Conservation (phyloP, 768 basidiomycete species). For the Coprinopsis sp. region DNA sequence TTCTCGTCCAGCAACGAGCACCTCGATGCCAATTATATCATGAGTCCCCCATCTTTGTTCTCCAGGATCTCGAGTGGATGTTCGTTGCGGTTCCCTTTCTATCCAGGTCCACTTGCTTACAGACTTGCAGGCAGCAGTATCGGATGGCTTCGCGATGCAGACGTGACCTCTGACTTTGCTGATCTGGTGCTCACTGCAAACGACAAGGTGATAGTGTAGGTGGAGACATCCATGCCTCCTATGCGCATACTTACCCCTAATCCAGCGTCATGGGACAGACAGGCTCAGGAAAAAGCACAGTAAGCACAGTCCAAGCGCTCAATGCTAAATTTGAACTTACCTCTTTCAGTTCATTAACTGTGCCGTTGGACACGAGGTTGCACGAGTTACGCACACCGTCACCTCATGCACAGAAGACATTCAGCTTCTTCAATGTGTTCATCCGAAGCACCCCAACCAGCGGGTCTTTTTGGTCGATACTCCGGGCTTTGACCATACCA, state of each 20-base stretch:
- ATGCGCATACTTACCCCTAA: not conserved
- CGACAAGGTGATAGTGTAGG: not conserved
- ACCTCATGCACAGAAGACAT: slow-evolving; percentile 20
- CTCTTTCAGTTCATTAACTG: slow-evolving; percentile 22
- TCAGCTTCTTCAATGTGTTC: slow-evolving; percentile 13
- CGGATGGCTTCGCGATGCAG: too few relatives aligned
- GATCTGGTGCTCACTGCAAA: too few relatives aligned
- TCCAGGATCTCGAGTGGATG: too few relatives aligned
- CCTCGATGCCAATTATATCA: too few relatives aligned
- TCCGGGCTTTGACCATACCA: slow-evolving; percentile 16
- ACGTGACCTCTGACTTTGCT: too few relatives aligned
- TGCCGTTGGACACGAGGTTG: slow-evolving; percentile 7
- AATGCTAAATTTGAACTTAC: not conserved
- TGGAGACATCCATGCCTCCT: not conserved
- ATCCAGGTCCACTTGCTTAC: too few relatives aligned
- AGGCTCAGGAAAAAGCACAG: slow-evolving; percentile 26
- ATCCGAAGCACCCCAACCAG: slow-evolving; percentile 16
- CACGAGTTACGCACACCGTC: slow-evolving; percentile 16
- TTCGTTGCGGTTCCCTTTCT: too few relatives aligned
- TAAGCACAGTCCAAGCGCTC: slow-evolving; percentile 10
- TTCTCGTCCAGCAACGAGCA: too few relatives aligned
- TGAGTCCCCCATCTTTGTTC: too few relatives aligned
- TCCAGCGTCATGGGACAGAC: slow-evolving; percentile 26
- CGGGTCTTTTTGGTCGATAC: slow-evolving; percentile 23
- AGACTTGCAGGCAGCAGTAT: too few relatives aligned